Evolutionary conservation across 2,329 filamentous ascomycete genomes (phyloP), one percentile per base, ranked within the genome.

Genomic region (Aspergillus tubingensis): DNA sequence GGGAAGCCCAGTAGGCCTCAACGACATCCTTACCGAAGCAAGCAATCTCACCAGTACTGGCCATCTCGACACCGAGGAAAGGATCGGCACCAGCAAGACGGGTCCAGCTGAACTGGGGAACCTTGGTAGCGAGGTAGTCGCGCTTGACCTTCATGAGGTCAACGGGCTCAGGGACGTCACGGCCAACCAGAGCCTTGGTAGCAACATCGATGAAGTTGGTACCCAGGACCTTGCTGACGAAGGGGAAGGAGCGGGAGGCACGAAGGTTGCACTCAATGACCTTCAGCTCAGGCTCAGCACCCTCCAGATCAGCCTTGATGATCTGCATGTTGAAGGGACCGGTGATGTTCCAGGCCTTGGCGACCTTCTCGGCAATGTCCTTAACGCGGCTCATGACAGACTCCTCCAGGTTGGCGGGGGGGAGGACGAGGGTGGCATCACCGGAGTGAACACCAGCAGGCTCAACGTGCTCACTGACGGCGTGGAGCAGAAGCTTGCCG

Each of bases 261-360:
- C 94, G 94, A 64, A 98, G 88, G 79, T 98, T 98, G 83, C 94
- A 98, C 81, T 98, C 94, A 65, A 98, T 98, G 72, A 98, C 94
- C 84, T 97, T 97, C 67, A 98, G 86, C 27, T 86, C 83, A 36
- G 91, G 86, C 72, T 89, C 85, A 58, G 88, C 89, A 60, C 90
- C 90, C 61, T 91, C 88, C 32, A 90, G 83, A 11, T 91, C 84
- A 38, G 91, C 92, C 82, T 96, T 96, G 85, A 99, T 98, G 79
- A 99, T 96, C 76, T 99, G 95, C 94, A 99, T 98, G 85, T 99
- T 99, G 87, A 98, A 99, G 61, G 95, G 95, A 58, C 95, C 95
- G 19, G 92, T 98, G 77, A 98, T 98, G 73, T 86, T 92, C 92
- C 94, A 97, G 51, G 95, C 95, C 80, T 95, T 91, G 67, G 95